Base-by-base conservation (phyloP, 495 filamentous ascomycete genomes). In the Podospora pseudoanserina region DNA sequence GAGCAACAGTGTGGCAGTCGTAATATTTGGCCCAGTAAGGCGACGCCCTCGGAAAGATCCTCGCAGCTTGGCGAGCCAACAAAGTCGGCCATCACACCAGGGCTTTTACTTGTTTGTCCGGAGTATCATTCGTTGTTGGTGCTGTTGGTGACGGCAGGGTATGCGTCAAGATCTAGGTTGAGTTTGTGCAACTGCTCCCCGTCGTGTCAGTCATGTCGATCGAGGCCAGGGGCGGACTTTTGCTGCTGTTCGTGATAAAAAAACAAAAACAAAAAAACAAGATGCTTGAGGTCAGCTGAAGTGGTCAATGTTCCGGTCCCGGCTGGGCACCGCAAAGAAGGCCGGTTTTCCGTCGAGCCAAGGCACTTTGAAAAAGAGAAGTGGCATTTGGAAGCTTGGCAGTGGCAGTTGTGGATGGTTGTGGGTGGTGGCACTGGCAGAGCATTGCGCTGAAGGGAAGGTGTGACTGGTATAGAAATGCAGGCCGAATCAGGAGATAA, bases 51-150 rank as follows among this genome's bases (percentile, higher is more conserved):
- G 11, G 23, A 58, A 61, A 61, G 59, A 61, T 61, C 28, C 60
- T 63, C 27, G 28, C 60, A 63, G 13, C 60, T 34, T 63, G 60
- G 60, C 60, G 19, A 28, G 23, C 15, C 58, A 27, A 30, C 58
- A 16, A 16, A 11, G 39, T 16, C 39, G 39, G 13, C 58, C 58
- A 27, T 60, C 58, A 7, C 23, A 23, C 18, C 39, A 13, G 7
- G 30, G 30, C 30, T 7, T 32, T 32, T 32, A 7, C 30, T 5
- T 32, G 30, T 5, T 32, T 1, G 20, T 1, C 20, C 20, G 20
- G 20, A 23, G 20, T 23, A 23, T 23, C 20, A 23, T 23, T 5
- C 30, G 30, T 32, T 32, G 30, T 32, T 32, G 30, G 39, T 49
- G 9, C 39, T 49, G 39, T 49, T 49, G 39, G 39, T 49, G 39